Conservation (phyloP, 2,329 filamentous ascomycete species). For the Calonectria leucothoes region DNA sequence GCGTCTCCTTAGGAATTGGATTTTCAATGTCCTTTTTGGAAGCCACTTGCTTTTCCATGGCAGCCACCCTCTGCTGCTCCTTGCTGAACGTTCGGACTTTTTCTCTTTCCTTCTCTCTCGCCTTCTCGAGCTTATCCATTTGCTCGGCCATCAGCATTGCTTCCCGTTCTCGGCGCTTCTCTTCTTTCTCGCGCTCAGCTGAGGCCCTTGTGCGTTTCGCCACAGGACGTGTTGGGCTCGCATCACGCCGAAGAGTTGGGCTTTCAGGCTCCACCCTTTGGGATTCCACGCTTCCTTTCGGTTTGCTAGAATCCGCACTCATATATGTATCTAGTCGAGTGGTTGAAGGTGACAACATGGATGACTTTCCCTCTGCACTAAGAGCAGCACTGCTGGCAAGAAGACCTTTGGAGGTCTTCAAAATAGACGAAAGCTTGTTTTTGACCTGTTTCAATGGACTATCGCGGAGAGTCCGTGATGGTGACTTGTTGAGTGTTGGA, state of each 20-base stretch:
- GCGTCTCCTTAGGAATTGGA: slow-evolving; percentile 51
- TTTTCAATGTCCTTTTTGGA: slow-evolving; percentile 66
- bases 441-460: slow-evolving; percentile 93
- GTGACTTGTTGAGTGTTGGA: slow-evolving; percentile 66
- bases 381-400: slow-evolving; percentile 80
- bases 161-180: slow-evolving; percentile 75
- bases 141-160: slow-evolving; percentile 70
- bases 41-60: slow-evolving; percentile 64
- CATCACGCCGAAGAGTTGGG: slow-evolving; percentile 28
- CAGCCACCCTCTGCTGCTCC: slow-evolving; percentile 65
- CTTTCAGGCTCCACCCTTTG: slow-evolving; percentile 28
- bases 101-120: slow-evolving; percentile 76
- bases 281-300: slow-evolving; percentile 38
- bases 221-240: slow-evolving; percentile 57
- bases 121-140: slow-evolving; percentile 73
- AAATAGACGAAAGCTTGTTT: slow-evolving; percentile 89
- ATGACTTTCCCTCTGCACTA: slow-evolving; percentile 71
- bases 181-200: slow-evolving; percentile 70
- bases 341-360: slow-evolving; percentile 65
- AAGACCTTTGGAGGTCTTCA: slow-evolving; percentile 88
- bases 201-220: slow-evolving; percentile 68
- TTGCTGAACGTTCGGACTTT: slow-evolving; percentile 71
- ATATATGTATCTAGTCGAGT: slow-evolving; percentile 57
- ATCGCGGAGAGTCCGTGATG: slow-evolving; percentile 69
- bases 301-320: slow-evolving; percentile 57